phyloP scores from a whole-genome alignment of 2,329 filamentous ascomycete genomes.

The Diplodia intermedia region DNA sequence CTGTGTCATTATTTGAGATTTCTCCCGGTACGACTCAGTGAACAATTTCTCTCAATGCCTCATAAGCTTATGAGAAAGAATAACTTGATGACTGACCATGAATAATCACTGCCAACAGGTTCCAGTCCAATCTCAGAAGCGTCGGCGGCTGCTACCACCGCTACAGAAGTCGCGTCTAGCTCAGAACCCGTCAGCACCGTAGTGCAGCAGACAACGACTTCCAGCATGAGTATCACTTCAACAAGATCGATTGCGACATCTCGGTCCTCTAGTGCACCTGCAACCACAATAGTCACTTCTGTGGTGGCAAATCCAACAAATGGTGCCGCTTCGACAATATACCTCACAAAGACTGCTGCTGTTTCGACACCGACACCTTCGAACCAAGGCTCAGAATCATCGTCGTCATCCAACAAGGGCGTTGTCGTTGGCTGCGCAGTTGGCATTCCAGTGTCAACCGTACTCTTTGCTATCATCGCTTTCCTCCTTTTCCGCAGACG shows the following conservation, averaged over 20 bases:
- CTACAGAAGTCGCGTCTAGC: background rate
- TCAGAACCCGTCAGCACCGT: background rate
- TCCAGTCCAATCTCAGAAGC: background rate
- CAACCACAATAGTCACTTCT: conserved; percentile 11
- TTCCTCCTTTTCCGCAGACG: conserved; percentile 33
- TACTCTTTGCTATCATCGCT: conserved; percentile 33
- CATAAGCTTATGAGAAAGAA: background rate
- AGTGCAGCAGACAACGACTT: background rate
- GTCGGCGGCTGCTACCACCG: background rate
- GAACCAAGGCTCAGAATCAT: background rate
- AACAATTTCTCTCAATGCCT: background rate
- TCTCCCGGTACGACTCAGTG: background rate
- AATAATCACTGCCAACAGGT: background rate
- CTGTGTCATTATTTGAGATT: conserved; percentile 2
- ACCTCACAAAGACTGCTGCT: conserved; percentile 15
- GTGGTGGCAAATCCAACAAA: conserved; percentile 11
- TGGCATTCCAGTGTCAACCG: conserved; percentile 35
- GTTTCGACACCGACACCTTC: conserved; percentile 12
- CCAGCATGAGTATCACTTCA: background rate
- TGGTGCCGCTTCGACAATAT: conserved; percentile 16
- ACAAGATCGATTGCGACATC: background rate
- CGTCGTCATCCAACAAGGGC: background rate
- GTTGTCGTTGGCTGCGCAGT: conserved; percentile 34
- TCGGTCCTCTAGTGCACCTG: background rate
- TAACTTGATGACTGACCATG: background rate